Base-by-base conservation (phyloP, 1,284 basidiomycete species). In the Caloboletus inedulis region DNA sequence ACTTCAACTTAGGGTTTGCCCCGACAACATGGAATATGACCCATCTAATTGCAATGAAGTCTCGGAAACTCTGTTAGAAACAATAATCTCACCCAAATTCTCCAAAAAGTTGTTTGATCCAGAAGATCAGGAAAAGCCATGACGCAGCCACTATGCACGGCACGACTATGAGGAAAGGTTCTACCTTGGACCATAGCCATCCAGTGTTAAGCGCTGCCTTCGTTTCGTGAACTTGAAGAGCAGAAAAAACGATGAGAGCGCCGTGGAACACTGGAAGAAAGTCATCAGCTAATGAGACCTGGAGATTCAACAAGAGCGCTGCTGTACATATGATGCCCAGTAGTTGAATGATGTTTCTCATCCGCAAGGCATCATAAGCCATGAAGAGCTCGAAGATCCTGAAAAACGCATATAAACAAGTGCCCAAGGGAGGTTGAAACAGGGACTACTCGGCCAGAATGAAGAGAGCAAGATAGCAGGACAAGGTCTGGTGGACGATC, bases 21-120 rank as follows among this genome's bases (percentile, higher is more conserved):
- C 90, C 89, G 23, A 92, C 88, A 34, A 89, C 81, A 62, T 90
- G 89, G 74, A 91, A 91, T 63, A 91, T 87, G 36, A 88, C 88
- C 89, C 89, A 91, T 46, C 89, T 85, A 54, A 34, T 35, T 13
- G 44, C 12, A 52, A 57, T 68, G 33, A 61, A 43, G 13, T 35
- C 35, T 34, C 18, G 23, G 8, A 21, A 29, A 25, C 23, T 7
- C 9, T 1, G 10, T 35, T 27, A 44, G n/a, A 31, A 30, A 46
- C 19, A 41, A 51, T 9, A 30, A 36, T 54, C 78, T 55, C 61
- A 84, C 82, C 84, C 84, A 63, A 87, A 84, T 66, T 84, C 81
- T 43, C 69, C 74, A 53, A 78, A 84, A 7, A 84, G 72, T 56
- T 77, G 69, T 60, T 73, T 82, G 53, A 81, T 71, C 70, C 73